A percentile compares a stretch with the other conserved stretches of the same genome.
These are phyloP conservation scores for Beauveria sp. DNA, from an alignment of 2,329 filamentous ascomycete genomes.

Conservation along the genomic window DNA sequence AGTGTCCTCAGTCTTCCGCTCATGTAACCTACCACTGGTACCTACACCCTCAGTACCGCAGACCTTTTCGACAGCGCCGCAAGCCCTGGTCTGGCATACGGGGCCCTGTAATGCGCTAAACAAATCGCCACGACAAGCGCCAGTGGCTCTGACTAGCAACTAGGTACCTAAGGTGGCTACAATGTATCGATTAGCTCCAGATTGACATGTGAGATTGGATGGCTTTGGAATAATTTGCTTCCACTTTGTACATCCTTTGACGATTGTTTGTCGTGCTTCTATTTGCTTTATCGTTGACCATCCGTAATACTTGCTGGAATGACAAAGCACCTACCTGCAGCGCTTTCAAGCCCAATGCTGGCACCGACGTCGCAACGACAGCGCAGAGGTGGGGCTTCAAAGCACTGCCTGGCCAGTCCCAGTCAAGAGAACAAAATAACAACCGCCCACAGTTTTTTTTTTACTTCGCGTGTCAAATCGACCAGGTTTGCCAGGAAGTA, in stretches of 20 bases:
- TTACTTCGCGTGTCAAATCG: background rate
- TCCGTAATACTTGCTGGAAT: too few species aligned
- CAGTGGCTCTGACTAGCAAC: background rate
- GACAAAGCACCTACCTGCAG: background rate
- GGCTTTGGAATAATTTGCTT: too few species aligned
- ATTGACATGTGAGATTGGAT: too few species aligned
- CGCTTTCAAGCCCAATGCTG: background rate
- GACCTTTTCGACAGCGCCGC: background rate
- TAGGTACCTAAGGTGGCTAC: too few species aligned
- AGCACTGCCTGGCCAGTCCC: constrained; percentile 14
- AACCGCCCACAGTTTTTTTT: constrained; percentile 16
- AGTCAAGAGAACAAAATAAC: constrained; percentile 18
- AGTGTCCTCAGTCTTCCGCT: background rate
- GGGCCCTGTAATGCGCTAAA: background rate
- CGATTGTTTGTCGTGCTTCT: too few species aligned
- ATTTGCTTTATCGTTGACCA: background rate
- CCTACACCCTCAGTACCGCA: background rate
- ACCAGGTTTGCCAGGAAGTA: background rate
- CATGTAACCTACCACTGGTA: background rate
- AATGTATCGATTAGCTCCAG: background rate
- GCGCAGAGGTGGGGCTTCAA: background rate
- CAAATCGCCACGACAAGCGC: background rate
- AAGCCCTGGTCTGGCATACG: background rate
- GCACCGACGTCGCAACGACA: background rate
- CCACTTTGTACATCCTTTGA: too few species aligned